A percentile compares a stretch with the other conserved stretches of the same genome.
Evolutionary conservation across 2,329 filamentous ascomycete genomes (phyloP).

Genomic region (Pestalotiopsis sp.): DNA sequence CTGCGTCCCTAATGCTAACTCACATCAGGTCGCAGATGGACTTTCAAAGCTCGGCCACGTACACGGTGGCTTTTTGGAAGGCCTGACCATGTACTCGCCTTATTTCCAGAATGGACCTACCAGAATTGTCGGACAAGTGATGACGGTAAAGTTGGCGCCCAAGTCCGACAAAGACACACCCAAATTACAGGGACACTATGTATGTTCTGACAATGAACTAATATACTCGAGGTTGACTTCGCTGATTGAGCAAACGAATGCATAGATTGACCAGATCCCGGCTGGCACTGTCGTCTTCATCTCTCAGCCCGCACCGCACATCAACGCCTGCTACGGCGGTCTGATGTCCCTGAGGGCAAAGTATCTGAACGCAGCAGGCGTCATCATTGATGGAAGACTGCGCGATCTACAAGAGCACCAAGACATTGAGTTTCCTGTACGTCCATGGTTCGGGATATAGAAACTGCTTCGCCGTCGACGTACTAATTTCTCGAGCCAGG

Average conservation of each 20-base stretch:
- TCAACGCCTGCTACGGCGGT: background rate
- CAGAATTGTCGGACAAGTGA: slow-evolving; percentile 8
- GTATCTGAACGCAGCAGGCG: background rate
- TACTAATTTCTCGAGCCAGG: background rate
- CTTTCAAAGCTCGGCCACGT: background rate
- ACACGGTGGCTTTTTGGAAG: slow-evolving; percentile 15
- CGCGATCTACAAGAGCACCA: background rate
- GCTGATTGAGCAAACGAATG: background rate
- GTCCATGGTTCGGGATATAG: background rate
- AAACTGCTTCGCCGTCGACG: background rate
- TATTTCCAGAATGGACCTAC: slow-evolving; percentile 11
- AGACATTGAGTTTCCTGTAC: background rate
- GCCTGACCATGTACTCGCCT: slow-evolving; percentile 16
- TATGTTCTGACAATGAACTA: background rate
- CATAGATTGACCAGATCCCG: background rate
- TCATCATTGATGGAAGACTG: background rate
- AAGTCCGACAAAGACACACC: background rate
- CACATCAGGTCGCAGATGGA: background rate
- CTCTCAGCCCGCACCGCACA: background rate
- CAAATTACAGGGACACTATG: background rate
- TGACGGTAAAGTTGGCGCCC: background rate
- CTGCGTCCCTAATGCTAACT: background rate
- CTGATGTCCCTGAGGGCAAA: background rate
- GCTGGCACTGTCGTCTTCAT: background rate
- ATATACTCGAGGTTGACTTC: background rate